Percentiles rank a stretch among this genome's conserved stretches.
Evolutionary conservation across 495 filamentous ascomycete species (phyloP).

Genomic region (Pyrenopolyporus hunteri): DNA sequence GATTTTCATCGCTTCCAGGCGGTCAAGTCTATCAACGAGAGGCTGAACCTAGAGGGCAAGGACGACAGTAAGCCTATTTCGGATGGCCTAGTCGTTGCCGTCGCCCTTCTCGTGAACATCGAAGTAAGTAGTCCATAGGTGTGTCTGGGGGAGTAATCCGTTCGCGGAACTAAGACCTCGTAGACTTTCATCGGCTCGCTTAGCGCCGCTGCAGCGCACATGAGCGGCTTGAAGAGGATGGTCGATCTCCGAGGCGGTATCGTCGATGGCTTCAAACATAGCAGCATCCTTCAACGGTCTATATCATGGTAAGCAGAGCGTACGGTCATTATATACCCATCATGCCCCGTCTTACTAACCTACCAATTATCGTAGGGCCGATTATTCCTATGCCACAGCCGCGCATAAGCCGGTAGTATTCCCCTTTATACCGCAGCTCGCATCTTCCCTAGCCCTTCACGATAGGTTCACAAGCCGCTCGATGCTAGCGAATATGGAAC

Average conservation of each 20-base stretch:
- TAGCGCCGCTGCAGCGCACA: constrained; percentile 38
- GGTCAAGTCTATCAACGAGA: constrained; percentile 42
- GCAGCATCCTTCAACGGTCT: constrained; percentile 38
- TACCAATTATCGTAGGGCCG: constrained; percentile 32
- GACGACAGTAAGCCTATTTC: constrained; percentile 38
- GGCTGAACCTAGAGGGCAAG: constrained; percentile 41
- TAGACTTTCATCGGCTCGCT: constrained; percentile 42
- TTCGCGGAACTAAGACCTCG: neutral
- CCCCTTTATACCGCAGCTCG: constrained; percentile 40
- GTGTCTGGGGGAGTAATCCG: neutral
- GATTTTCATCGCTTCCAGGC: constrained; percentile 43
- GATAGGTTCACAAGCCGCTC: constrained; percentile 36
- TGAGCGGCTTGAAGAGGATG: constrained; percentile 41
- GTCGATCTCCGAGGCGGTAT: constrained; percentile 41
- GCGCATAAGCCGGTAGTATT: constrained; percentile 37
- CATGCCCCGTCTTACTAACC: neutral
- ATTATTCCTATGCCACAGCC: constrained; percentile 43
- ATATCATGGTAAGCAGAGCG: constrained; percentile 38
- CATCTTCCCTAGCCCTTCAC: constrained; percentile 35
- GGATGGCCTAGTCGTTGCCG: constrained; percentile 41
- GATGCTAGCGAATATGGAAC: constrained; percentile 26
- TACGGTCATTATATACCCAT: neutral
- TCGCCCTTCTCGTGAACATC: constrained; percentile 41
- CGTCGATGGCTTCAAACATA: constrained; percentile 40
- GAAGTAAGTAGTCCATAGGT: constrained; percentile 20